Base-by-base conservation (phyloP, 1,284 basidiomycete species). In the Cutaneotrichosporon daszewskae region DNA sequence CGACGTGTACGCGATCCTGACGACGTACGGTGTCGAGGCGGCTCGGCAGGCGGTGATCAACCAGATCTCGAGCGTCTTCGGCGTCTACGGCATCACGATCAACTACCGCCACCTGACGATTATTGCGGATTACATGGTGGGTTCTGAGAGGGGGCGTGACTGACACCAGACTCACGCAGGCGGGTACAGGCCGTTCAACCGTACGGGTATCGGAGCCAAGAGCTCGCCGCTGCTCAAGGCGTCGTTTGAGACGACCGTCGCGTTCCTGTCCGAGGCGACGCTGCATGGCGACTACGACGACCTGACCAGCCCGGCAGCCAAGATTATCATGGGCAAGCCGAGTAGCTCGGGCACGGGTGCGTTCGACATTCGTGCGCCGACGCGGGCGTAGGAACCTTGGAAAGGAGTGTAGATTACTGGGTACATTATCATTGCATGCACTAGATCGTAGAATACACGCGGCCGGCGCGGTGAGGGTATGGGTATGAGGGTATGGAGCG, bases 101-200 rank as follows among this genome's bases (percentile, higher is more conserved):
- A 85, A 97, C 71, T 82, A 81, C 58, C 82, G 95, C 44, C 95
- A 99, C 76, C 76, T 98, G 43, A 91, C 92, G 63, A 78, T 99
- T 50, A 96, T 99, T 66, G 95, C 95, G 25, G 95, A 99, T 71
- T 99, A 98, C 70, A 96, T 96, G 91, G n/a, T n/a, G n/a, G n/a
- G n/a, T n/a, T n/a, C n/a, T n/a, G n/a, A n/a, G n/a, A n/a, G n/a
- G n/a, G n/a, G n/a, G n/a, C n/a, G n/a, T n/a, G n/a, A n/a, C n/a
- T n/a, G n/a, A n/a, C n/a, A n/a, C n/a, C n/a, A n/a, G n/a, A 98
- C 95, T 1, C 95, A 92, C 64, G 88, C 91, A 39, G 95, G 95
- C 34, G 90, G 87, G 19, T 99, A 94, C 76, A 88, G 87, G 69
- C 91, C 95, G 2, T 99, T 98, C 76, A 98, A 96, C 72, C 84